Evolutionary conservation across 225 moss, liverwort and hornwort species (phyloP).

Genomic region (Physcomitrium patens): DNA sequence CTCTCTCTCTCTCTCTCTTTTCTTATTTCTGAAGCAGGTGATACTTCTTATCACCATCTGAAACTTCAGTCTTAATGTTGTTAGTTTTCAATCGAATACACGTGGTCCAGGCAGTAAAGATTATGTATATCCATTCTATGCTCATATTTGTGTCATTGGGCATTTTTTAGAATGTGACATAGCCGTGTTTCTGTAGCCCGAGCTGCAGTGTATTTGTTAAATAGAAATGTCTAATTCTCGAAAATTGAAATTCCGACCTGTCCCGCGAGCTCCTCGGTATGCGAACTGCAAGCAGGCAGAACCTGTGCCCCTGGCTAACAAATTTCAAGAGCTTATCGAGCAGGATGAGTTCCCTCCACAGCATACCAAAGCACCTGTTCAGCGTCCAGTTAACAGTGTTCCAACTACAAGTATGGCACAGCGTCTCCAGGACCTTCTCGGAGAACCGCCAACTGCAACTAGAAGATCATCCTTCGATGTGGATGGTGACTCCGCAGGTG

Average conservation of each 20-base stretch:
- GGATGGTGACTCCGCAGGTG: slow-evolving; percentile 30
- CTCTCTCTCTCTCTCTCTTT: no score
- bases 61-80: background rate
- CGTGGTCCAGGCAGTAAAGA: background rate
- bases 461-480: slow-evolving; percentile 12
- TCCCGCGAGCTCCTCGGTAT: slow-evolving; percentile 34
- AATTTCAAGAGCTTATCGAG: slow-evolving; percentile 54
- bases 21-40: no score
- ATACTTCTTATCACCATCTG: no score
- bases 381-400: slow-evolving; percentile 5
- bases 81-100: background rate
- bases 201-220: no score
- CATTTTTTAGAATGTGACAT: background rate
- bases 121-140: background rate
- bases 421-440: slow-evolving; percentile 48
- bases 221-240: slow-evolving; percentile 45
- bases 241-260: slow-evolving; percentile 44
- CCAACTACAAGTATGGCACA: slow-evolving; percentile 42
- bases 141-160: background rate
- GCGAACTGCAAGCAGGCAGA: slow-evolving; percentile 39
- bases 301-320: slow-evolving; percentile 52
- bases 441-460: slow-evolving; percentile 29
- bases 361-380: slow-evolving; percentile 24
- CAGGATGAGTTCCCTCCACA: slow-evolving; percentile 44
- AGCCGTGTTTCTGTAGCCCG: background rate